These are phyloP conservation scores for Akanthomyces dipterigenus DNA, from an alignment of 2,329 filamentous ascomycete species.

Conservation along the genomic window DNA sequence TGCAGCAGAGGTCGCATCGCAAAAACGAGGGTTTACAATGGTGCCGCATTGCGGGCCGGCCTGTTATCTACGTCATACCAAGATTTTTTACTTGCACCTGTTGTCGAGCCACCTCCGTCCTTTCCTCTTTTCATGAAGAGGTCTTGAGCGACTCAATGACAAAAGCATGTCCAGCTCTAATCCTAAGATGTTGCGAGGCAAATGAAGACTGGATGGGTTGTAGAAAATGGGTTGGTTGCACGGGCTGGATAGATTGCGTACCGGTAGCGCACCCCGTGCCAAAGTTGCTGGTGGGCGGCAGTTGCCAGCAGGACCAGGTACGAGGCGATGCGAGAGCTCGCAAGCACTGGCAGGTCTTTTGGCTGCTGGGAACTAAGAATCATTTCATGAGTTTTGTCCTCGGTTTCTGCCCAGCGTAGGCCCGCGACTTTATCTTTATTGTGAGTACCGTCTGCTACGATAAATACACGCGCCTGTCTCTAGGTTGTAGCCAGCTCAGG, in stretches of 20 bases:
- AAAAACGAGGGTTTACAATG: background rate
- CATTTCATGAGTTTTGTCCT: background rate
- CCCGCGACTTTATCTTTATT: no score
- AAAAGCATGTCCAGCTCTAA: background rate
- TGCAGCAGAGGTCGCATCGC: background rate
- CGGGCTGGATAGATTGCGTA: background rate
- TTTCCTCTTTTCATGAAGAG: no score
- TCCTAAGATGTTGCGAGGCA: background rate
- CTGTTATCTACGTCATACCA: background rate
- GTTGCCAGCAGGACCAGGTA: background rate
- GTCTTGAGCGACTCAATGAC: no score
- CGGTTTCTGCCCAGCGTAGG: no score
- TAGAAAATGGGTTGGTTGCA: background rate
- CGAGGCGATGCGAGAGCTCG: background rate
- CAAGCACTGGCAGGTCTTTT: background rate
- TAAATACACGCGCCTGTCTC: no score
- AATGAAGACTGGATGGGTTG: background rate
- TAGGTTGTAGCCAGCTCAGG: no score
- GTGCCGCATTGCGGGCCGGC: background rate
- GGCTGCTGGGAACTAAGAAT: background rate
- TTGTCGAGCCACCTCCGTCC: background rate
- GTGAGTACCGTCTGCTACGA: no score
- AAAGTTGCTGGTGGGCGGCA: background rate
- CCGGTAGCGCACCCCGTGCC: background rate
- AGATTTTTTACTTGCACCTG: no score